Evolutionary conservation across 2,329 filamentous ascomycete genomes (phyloP).

Genomic region (Fusarium musae): DNA sequence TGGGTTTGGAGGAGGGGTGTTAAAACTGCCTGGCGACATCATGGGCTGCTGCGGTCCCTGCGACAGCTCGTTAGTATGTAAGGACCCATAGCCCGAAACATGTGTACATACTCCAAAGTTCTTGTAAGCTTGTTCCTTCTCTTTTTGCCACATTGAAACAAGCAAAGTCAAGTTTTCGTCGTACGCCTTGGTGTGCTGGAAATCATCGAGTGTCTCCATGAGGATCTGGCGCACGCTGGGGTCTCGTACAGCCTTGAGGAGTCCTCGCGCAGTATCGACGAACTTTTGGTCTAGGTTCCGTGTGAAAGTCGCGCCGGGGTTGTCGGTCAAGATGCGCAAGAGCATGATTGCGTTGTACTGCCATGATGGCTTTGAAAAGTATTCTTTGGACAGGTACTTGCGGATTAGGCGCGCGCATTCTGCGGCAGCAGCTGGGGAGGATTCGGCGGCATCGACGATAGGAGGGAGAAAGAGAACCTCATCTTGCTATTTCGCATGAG

Average conservation of each 20-base stretch:
- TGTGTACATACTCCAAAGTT: slow-evolving; percentile 59
- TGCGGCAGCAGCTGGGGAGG: slow-evolving; percentile 84
- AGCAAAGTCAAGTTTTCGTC: slow-evolving; percentile 80
- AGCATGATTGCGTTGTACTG: slow-evolving; percentile 99
- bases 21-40: slow-evolving; percentile 24
- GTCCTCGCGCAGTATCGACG: slow-evolving; percentile 76
- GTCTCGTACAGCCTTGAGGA: slow-evolving; percentile 78
- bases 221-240: slow-evolving; percentile 84
- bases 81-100: not conserved
- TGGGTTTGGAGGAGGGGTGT: slow-evolving; percentile 42
- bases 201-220: slow-evolving; percentile 84
- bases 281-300: slow-evolving; percentile 89
- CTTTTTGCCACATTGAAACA: slow-evolving; percentile 88
- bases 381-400: slow-evolving; percentile 81
- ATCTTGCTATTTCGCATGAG: slow-evolving; percentile 68
- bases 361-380: slow-evolving; percentile 71
- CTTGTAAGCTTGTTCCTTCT: slow-evolving; percentile 75
- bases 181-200: slow-evolving; percentile 76
- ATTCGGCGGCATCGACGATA: slow-evolving; percentile 95
- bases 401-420: slow-evolving; percentile 84
- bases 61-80: slow-evolving; percentile 30
- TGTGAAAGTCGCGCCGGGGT: slow-evolving; percentile 92
- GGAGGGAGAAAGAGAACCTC: slow-evolving; percentile 92
- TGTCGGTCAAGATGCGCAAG: slow-evolving; percentile 89
- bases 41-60: slow-evolving; percentile 32